phyloP scores from a whole-genome alignment of 257 asterid genomes.

The Echites panduratus region DNA sequence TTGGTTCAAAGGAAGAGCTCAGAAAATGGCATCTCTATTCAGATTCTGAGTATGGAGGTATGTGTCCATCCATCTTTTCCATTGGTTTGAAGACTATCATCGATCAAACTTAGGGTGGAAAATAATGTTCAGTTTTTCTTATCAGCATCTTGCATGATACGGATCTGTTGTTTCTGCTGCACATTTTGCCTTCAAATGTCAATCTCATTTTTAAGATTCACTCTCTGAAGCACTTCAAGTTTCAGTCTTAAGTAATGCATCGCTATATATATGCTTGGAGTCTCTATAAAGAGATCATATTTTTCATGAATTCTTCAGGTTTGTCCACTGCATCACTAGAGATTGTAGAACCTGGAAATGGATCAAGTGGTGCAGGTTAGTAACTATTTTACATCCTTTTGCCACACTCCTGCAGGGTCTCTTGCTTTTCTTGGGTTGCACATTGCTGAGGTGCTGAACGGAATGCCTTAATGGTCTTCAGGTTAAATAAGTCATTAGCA shows the following conservation, averaged over 20 bases:
- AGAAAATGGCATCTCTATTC: constrained; percentile 90
- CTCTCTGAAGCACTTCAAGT: neutral
- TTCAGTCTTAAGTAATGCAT: neutral
- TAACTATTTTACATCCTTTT: constrained; percentile 6
- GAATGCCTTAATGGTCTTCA: neutral
- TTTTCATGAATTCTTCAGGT: constrained; percentile 43
- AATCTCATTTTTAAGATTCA: neutral
- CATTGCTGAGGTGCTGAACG: neutral
- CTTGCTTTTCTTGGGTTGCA: neutral
- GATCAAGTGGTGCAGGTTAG: constrained; percentile 57
- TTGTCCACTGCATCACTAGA: constrained; percentile 83
- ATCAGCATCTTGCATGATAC: neutral
- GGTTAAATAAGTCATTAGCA: neutral
- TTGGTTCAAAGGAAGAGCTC: constrained; percentile 74
- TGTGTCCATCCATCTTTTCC: neutral
- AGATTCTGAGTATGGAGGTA: constrained; percentile 97
- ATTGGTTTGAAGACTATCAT: neutral
- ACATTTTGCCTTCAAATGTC: neutral
- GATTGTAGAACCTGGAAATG: constrained; percentile 52
- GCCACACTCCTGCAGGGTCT: neutral
- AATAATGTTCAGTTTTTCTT: too few relatives aligned
- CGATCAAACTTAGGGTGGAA: neutral
- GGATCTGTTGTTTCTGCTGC: neutral
- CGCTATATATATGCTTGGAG: neutral
- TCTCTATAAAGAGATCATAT: constrained; percentile 7